These are phyloP conservation scores for Stephania japonica DNA, from an alignment of 164 flowering plant species.

Conservation along the genomic window DNA sequence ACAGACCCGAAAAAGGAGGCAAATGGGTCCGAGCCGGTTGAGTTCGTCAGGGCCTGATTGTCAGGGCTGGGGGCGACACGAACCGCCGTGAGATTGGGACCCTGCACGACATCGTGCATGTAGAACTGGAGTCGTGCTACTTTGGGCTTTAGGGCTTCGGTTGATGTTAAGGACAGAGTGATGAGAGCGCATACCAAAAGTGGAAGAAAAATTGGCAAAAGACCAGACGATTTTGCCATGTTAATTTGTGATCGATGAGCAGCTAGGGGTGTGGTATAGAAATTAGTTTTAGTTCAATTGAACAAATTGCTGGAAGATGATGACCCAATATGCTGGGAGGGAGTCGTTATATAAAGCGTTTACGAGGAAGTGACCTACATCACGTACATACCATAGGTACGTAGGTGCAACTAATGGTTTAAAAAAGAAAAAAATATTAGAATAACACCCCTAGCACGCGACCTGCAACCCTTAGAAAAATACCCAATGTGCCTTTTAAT, in stretches of 20 bases:
- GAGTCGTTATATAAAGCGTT: background rate
- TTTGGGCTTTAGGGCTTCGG: slow-evolving; percentile 18
- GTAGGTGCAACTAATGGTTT: background rate
- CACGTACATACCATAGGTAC: too few relatives aligned
- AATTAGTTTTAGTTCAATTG: too few relatives aligned
- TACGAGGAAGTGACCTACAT: background rate
- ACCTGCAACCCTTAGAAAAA: too few relatives aligned
- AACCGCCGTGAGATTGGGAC: slow-evolving; percentile 26
- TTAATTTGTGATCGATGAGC: background rate
- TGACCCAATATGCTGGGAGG: background rate
- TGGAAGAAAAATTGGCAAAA: too few relatives aligned
- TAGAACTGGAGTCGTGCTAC: slow-evolving; percentile 25
- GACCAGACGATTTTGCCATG: too few relatives aligned
- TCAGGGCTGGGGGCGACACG: slow-evolving; percentile 17
- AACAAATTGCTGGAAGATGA: background rate
- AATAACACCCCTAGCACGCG: too few relatives aligned
- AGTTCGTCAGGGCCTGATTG: slow-evolving; percentile 1
- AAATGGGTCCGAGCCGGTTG: slow-evolving; percentile 12
- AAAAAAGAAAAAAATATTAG: too few relatives aligned
- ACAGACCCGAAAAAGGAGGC: slow-evolving; percentile 24
- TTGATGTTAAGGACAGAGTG: background rate
- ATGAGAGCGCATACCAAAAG: slow-evolving; percentile 5
- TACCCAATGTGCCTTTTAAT: too few relatives aligned
- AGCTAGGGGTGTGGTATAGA: background rate
- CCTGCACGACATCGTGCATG: slow-evolving; percentile 28